Conservation (phyloP, 202 grass and related monocot species). For the Elaeis oleifera region DNA sequence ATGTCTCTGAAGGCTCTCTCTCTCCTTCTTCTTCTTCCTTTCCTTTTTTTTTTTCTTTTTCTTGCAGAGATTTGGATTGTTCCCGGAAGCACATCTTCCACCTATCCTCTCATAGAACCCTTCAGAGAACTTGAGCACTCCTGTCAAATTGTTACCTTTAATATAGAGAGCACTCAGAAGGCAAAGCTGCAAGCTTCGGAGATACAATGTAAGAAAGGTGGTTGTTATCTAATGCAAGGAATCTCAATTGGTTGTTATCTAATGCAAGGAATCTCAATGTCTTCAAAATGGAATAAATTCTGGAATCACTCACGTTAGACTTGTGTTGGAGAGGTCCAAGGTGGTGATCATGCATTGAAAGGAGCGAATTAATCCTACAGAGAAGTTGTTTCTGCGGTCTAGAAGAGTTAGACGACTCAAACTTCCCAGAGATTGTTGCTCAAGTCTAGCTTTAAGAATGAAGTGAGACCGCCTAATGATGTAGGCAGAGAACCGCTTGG, state of each 20-base stretch:
- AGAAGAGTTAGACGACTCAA: neutral
- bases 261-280: no score
- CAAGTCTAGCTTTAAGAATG: neutral
- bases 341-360: neutral
- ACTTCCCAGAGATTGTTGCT: neutral
- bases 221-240: no score
- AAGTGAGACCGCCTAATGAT: neutral
- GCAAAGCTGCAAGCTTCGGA: no score
- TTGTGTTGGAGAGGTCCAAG: slow-evolving; percentile 3
- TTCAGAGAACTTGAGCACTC: slow-evolving; percentile 1
- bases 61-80: neutral
- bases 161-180: neutral
- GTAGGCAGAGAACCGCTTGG: neutral
- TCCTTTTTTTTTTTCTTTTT: no score
- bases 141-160: neutral
- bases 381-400: neutral
- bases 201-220: no score
- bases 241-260: no score
- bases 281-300: no score
- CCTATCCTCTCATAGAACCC: slow-evolving; percentile 1
- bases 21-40: no score
- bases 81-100: neutral
- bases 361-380: no score
- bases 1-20: no score
- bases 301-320: neutral